Evolutionary conservation across 2,329 filamentous ascomycete species (phyloP), one percentile per base, ranked within the genome.

Genomic region (Ophiostoma novo-ulmi): DNA sequence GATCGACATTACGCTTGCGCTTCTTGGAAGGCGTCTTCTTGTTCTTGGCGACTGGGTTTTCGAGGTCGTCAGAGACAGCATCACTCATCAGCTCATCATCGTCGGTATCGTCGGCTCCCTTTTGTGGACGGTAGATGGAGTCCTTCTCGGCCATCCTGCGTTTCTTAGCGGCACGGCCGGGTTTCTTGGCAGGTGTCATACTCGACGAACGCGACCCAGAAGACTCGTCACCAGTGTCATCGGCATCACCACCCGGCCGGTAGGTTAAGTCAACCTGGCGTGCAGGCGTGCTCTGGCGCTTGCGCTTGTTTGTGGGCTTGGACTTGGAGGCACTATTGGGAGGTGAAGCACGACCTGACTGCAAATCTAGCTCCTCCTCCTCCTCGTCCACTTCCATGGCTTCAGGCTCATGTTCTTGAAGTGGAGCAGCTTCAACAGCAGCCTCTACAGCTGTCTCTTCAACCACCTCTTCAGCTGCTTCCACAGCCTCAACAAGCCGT

Each of bases 71-170:
- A 5, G 20, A 8, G 8, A 39, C 36, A 20, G 6, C 63, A 39
- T 65, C 63, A 20, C 14, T 63, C 26, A 8, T 13, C 26, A 63
- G 26, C 10, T 65, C 63, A 20, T 65, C 63, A 22, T 65, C 61
- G 4, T 67, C n/a, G 44, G 41, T 14, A 20, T 70, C 36, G 36
- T 26, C n/a, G 14, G 13, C 61, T 4, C 13, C 63, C 20, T n/a
- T 5, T 6, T 65, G 36, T 10, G 63, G 63, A 20, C 36, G 63
- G 36, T 65, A 65, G 17, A 26, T 10, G 3, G 63, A 6, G 10
- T 65, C 63, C 36, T 65, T 65, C 63, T 65, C 63, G 7, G 63
- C 63, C 36, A 26, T 48, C 36, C 41, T 67, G 65, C 65, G 65
- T 22, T 22, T 17, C 39, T 67, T 67, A 22, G 63, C 17, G 2